phyloP scores from a whole-genome alignment of 164 flowering plant genomes.

The Platanus orientalis region DNA sequence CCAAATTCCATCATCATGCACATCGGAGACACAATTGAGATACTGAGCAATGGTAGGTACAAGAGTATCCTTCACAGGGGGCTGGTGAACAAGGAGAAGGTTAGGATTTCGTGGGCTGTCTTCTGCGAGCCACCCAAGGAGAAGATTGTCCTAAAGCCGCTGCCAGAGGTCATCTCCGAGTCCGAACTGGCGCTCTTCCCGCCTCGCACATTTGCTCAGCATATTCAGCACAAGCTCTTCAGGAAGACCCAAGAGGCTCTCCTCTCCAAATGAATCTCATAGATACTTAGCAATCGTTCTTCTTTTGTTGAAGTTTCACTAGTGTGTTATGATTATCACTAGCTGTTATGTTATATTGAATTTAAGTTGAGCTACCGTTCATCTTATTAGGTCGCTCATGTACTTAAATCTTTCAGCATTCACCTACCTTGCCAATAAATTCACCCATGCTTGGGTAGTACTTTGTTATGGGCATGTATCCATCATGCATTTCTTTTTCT shows the following conservation, averaged over 20 bases:
- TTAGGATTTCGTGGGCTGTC: slow-evolving; percentile 92
- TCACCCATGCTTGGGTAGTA: too few species aligned
- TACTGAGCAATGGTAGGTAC: slow-evolving; percentile 82
- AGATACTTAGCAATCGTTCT: too few species aligned
- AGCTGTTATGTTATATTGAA: too few species aligned
- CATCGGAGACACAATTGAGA: slow-evolving; percentile 84
- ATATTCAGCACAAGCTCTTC: too few species aligned
- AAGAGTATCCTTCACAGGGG: slow-evolving; percentile 89
- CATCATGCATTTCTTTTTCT: too few species aligned
- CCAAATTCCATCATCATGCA: slow-evolving; percentile 82
- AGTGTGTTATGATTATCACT: too few species aligned
- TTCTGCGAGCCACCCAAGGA: slow-evolving; percentile 95
- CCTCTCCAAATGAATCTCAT: slow-evolving; percentile 5
- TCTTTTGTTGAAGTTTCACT: too few species aligned
- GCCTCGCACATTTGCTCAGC: slow-evolving; percentile 78
- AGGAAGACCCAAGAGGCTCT: slow-evolving; percentile 35
- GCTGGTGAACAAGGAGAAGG: slow-evolving; percentile 87
- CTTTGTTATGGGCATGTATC: too few species aligned
- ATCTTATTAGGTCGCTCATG: too few species aligned
- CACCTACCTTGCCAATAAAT: too few species aligned
- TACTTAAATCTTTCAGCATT: too few species aligned
- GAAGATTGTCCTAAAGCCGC: slow-evolving; percentile 69
- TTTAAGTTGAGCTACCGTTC: too few species aligned
- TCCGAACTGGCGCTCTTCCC: slow-evolving; percentile 59
- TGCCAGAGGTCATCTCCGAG: slow-evolving; percentile 68